These are phyloP conservation scores for Salix dunnii DNA, from an alignment of 345 rosid species.

Conservation along the genomic window DNA sequence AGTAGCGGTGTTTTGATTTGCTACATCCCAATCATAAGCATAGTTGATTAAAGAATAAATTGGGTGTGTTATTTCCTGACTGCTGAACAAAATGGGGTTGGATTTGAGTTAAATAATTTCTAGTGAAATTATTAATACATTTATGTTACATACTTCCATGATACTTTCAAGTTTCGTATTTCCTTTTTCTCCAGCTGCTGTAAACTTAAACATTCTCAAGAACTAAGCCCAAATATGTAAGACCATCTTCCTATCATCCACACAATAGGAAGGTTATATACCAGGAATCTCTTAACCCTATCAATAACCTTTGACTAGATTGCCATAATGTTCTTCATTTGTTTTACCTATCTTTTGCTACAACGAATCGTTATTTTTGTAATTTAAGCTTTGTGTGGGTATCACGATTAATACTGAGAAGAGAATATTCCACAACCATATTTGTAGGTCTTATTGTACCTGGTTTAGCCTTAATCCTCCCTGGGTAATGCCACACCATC, in stretches of 20 bases:
- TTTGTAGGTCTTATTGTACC: constrained; percentile 71
- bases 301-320: constrained; percentile 13
- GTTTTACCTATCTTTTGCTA: constrained; percentile 1
- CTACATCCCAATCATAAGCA: too few relatives aligned
- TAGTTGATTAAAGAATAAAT: too few relatives aligned
- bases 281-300: constrained; percentile 2
- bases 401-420: constrained; percentile 6
- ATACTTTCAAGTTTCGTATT: not conserved
- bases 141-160: not conserved
- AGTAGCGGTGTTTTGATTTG: too few relatives aligned
- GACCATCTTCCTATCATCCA: not conserved
- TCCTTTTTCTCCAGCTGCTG: not conserved
- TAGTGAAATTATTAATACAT: too few relatives aligned
- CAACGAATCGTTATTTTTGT: constrained; percentile 1
- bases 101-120: too few relatives aligned
- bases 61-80: too few relatives aligned
- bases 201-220: constrained; percentile 10
- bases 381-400: constrained; percentile 28
- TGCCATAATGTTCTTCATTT: constrained; percentile 8
- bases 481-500: constrained; percentile 78
- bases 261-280: constrained; percentile 9
- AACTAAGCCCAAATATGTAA: constrained; percentile 11
- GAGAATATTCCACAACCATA: constrained; percentile 49
- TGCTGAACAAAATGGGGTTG: too few relatives aligned
- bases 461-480: constrained; percentile 59